Evolutionary conservation across 768 basidiomycete genomes (phyloP), one percentile per base, ranked within the genome.

Genomic region (Podaxis mareebaensis): DNA sequence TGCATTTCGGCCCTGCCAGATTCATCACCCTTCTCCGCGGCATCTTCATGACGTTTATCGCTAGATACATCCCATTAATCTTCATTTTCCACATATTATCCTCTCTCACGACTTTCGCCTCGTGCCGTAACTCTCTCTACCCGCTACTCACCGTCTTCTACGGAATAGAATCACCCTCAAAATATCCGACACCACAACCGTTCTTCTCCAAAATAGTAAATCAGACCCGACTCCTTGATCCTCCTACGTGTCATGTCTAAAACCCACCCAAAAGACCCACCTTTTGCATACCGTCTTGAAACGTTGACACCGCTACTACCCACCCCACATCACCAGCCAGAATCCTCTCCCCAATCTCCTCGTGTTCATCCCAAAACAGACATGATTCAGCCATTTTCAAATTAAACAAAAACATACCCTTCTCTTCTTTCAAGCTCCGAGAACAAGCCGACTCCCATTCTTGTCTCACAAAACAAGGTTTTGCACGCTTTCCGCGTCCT

Each of bases 11-110:
- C 51, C 60, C 38, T 53, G 38, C 52, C 38, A 61, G 60, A 61
- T 62, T 53, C 28, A 56, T 56, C 54, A 46, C 61, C 42, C 53
- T 44, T 53, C 52, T 53, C 60, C 52, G 58, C 44, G 44, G 58
- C 20, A 38, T 46, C 57, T 40, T 33, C 26, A 38, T 49, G 33
- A 51, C 49, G 28, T 51, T 57, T 57, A 40, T 44, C 49, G 49
- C 49, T 28, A 51, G 49, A 51, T 51, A 51, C 49, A 12, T 51
- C 49, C 26, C 24, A 51, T 51, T 22, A 10, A 5, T 12, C 5
- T 28, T 24, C 12, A 24, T 51, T 51, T 51, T 24, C 49, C 24
- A 11, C 24, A n/a, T 13, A 51, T 12, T 20, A 46, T n/a, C 13
- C 44, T n/a, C 44, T 46, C 44, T 46, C 44, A 46, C 44, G 44